Evolutionary conservation across 2,329 filamentous ascomycete genomes (phyloP), one percentile per base, ranked within the genome.

Genomic region (Alternaria arborescens): DNA sequence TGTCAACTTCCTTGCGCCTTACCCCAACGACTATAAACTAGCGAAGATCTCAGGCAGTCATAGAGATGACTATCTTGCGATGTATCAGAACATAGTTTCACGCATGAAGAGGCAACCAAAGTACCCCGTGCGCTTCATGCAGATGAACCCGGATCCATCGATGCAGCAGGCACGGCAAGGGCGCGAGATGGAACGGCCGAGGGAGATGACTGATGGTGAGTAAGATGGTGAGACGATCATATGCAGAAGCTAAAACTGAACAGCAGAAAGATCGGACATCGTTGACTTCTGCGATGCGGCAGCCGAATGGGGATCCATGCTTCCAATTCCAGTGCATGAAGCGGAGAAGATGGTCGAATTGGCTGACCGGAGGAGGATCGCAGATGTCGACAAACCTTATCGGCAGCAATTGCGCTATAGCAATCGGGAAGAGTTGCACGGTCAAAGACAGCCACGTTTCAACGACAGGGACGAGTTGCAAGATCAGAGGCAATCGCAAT

Each of bases 251-350:
- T 56, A 6, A 60, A 7, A 8, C 2, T 14, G 1, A 5, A 38
- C 22, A 70, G 66, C n/a, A 5, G 60, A 72, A 10, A 52, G 62
- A 7, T 4, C 51, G 7, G 62, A 66, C 1, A 66, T 73, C 3
- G 64, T 73, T 18, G 56, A 75, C 22, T 75, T 75, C 24, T 66
- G 60, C 10, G 71, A 75, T 18, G 66, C 72, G 8, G 72, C 72
- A 2, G 42, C 51, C 8, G 72, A 75, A 47, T 75, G 72, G 72
- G 72, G 72, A 0, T 73, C 71, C 0, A 59, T 55, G 1, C 67
- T 75, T 2, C 65, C 61, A n/a, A 54, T 75, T 4, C 71, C 70
- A 14, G 61, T 57, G 4, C 28, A 50, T 1, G 68, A 75, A 18
- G 62, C 63, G 12, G 34, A 64, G 8, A 53, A 63, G 4, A 70